Evolutionary conservation across 305 asterid genomes (phyloP), one percentile per base, ranked within the genome.

Genomic region (Ruellia speciosa): DNA sequence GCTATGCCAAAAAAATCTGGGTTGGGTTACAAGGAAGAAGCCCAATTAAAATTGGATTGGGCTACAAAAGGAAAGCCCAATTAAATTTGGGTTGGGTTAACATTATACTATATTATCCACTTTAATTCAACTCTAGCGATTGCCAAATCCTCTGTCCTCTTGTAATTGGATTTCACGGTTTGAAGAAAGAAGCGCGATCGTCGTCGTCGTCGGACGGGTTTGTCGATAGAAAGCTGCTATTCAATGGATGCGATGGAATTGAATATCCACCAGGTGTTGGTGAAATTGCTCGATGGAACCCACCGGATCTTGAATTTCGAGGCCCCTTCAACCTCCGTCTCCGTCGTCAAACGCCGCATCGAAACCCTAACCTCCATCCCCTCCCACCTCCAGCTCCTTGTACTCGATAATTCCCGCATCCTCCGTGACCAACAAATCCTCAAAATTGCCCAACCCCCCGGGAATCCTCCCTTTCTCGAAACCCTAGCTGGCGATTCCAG

Each of bases 291-390:
- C 54, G 63, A 61, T 50, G 66, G 66, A 18, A 50, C 76, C 63
- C 96, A 88, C 76, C 75, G 57, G 58, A 39, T 76, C 72, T 57
- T 92, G 68, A 86, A 88, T 81, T 82, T 88, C 70, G 18, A 64
- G 8, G 62, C 72, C 34, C 81, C 88, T 2, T 70, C 78, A 13
- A 67, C 83, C 49, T 51, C 82, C 14, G 60, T 75, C 68, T 48
- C 79, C 66, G 57, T 72, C 72, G 86, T 90, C 54, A 85, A 83
- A 58, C 71, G 58, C 63, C 74, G 72, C 12, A 81, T 88, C 69
- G 76, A 88, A 73, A 40, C 79, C 74, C 72, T 85, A 17, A 85
- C 93, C 39, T 78, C 76, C 48, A 72, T 84, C 65, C 95, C 96
- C 16, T 52, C 81, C 55, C 70, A 67, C 50, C 77, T 66, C 63